Evolutionary conservation across 2,329 filamentous ascomycete genomes (phyloP).

Genomic region (Ceratocystis ficicola): DNA sequence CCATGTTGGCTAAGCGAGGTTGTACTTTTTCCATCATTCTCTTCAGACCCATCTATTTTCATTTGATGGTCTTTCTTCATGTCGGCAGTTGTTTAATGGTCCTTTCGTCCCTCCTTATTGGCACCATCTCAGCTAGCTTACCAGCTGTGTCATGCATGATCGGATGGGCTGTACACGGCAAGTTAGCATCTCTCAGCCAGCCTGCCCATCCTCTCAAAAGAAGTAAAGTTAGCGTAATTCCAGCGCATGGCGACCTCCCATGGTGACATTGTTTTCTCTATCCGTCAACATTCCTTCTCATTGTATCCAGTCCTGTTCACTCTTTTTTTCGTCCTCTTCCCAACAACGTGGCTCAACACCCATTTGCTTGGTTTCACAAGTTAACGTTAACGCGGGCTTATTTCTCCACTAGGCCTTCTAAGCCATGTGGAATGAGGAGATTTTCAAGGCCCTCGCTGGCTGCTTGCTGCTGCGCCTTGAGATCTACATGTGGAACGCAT

Average conservation of each 20-base stretch:
- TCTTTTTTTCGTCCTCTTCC: background rate
- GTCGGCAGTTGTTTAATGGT: background rate
- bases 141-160: background rate
- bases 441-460: background rate
- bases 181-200: too few relatives aligned
- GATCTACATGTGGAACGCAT: background rate
- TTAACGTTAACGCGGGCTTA: background rate
- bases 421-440: background rate
- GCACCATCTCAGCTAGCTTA: background rate
- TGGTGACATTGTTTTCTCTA: slow-evolving; percentile 1
- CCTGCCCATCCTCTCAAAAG: background rate
- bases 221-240: slow-evolving; percentile 10
- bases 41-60: background rate
- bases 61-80: background rate
- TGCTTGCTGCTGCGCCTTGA: slow-evolving; percentile 4
- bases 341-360: background rate
- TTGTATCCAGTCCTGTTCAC: background rate
- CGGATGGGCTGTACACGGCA: background rate
- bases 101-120: background rate
- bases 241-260: slow-evolving; percentile 2
- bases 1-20: too few relatives aligned
- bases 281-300: background rate
- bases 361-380: background rate
- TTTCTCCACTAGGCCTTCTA: background rate
- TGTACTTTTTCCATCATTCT: background rate